phyloP scores from a whole-genome alignment of 2,329 filamentous ascomycete species.

The Trichoderma aggressivum region DNA sequence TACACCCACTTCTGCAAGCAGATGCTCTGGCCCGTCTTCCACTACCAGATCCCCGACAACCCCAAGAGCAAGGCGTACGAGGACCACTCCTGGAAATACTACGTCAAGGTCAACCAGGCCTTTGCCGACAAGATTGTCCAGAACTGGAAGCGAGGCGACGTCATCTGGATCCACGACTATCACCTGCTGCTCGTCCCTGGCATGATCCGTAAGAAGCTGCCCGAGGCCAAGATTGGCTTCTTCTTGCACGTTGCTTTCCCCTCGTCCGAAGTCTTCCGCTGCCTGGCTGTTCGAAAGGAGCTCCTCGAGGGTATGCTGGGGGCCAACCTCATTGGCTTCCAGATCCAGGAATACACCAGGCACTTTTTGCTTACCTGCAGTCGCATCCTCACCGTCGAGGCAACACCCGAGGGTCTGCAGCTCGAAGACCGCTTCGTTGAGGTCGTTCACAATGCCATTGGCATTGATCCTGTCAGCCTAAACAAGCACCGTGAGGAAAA shows the following conservation, averaged over 20 bases:
- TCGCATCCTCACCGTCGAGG: conserved; percentile 84
- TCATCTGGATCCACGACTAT: conserved; percentile 95
- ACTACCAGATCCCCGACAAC: conserved; percentile 97
- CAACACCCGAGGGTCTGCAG: conserved; percentile 81
- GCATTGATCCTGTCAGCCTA: conserved; percentile 80
- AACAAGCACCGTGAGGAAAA: conserved; percentile 65
- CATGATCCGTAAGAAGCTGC: conserved; percentile 86
- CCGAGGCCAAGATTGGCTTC: conserved; percentile 92
- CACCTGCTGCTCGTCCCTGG: conserved; percentile 83
- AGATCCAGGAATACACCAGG: conserved; percentile 87
- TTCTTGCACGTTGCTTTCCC: conserved; percentile 95
- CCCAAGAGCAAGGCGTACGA: conserved; percentile 98
- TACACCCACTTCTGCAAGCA: conserved; percentile 97
- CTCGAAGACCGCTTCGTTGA: conserved; percentile 92
- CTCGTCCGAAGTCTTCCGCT: conserved; percentile 93
- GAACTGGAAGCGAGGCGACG: conserved; percentile 90
- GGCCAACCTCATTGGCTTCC: conserved; percentile 88
- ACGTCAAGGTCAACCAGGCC: conserved; percentile 85
- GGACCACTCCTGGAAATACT: conserved; percentile 95
- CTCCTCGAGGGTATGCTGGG: conserved; percentile 90
- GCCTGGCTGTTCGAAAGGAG: conserved; percentile 80
- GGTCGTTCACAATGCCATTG: conserved; percentile 80
- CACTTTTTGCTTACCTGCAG: conserved; percentile 97
- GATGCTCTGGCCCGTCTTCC: conserved; percentile 95
- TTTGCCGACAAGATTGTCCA: conserved; percentile 88